These are phyloP conservation scores for Tuber borchii DNA, from an alignment of 495 filamentous ascomycete genomes.

Conservation along the genomic window DNA sequence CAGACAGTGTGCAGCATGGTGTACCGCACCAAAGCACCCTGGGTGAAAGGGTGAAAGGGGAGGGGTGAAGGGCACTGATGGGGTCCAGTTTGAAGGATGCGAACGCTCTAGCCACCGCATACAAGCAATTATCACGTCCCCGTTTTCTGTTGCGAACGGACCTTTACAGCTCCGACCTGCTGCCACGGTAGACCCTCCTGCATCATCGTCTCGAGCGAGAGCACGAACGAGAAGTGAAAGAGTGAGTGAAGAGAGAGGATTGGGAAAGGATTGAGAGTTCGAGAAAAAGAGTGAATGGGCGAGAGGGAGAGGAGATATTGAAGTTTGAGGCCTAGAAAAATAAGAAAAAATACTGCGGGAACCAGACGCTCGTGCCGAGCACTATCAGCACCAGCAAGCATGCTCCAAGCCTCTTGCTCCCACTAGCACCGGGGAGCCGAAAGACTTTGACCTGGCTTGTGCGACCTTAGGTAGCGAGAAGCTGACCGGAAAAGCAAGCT, in stretches of 20 bases:
- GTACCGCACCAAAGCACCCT: conserved; percentile 18
- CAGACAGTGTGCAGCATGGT: conserved; percentile 20
- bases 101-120: conserved; percentile 30
- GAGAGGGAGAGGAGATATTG: neutral
- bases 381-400: neutral
- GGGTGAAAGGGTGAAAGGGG: conserved; percentile 7
- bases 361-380: neutral
- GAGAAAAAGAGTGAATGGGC: conserved; percentile 20
- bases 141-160: conserved; percentile 37
- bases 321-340: neutral
- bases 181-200: conserved; percentile 24
- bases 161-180: conserved; percentile 30
- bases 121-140: conserved; percentile 36
- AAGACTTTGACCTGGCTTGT: neutral
- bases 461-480: neutral
- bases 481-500: neutral
- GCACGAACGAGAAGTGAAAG: neutral
- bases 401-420: neutral
- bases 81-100: conserved; percentile 14
- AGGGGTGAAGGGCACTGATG: neutral
- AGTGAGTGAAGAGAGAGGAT: conserved; percentile 1
- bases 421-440: neutral
- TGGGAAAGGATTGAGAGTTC: neutral
- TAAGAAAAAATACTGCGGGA: neutral
- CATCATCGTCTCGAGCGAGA: conserved; percentile 23